phyloP scores from a whole-genome alignment of 441 rosid genomes.

The Jatropha podagrica region DNA sequence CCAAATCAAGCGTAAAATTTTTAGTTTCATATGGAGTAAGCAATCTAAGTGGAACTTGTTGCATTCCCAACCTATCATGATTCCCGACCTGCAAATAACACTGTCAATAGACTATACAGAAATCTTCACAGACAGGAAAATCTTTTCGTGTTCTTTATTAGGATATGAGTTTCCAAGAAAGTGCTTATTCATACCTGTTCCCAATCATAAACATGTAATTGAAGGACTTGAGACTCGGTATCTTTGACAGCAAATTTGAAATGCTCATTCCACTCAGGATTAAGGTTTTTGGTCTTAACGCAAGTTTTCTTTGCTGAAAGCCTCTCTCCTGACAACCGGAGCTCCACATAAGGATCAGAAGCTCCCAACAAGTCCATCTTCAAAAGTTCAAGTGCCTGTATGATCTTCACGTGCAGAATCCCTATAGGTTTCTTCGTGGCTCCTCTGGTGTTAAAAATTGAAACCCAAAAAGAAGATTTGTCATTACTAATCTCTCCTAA shows the following conservation, averaged over 20 bases:
- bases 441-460: slow-evolving; percentile 31
- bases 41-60: slow-evolving; percentile 54
- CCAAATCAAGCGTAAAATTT: slow-evolving; percentile 55
- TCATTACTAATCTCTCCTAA: not conserved
- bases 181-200: slow-evolving; percentile 56
- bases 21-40: slow-evolving; percentile 51
- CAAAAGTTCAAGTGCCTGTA: slow-evolving; percentile 62
- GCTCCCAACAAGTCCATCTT: slow-evolving; percentile 75
- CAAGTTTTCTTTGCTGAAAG: slow-evolving; percentile 73
- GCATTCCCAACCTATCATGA: slow-evolving; percentile 82
- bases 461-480: slow-evolving; percentile 20
- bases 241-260: slow-evolving; percentile 81
- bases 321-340: slow-evolving; percentile 65
- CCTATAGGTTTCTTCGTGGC: slow-evolving; percentile 74
- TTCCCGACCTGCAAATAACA: slow-evolving; percentile 53
- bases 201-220: slow-evolving; percentile 80
- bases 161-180: too few relatives aligned
- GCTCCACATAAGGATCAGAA: slow-evolving; percentile 84
- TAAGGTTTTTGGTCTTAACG: slow-evolving; percentile 66
- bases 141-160: not conserved
- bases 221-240: slow-evolving; percentile 63
- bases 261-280: slow-evolving; percentile 85
- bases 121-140: not conserved
- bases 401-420: slow-evolving; percentile 68
- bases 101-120: not conserved